Conservation (phyloP, 2,329 filamentous ascomycete genomes). For the Xylaria sp. region DNA sequence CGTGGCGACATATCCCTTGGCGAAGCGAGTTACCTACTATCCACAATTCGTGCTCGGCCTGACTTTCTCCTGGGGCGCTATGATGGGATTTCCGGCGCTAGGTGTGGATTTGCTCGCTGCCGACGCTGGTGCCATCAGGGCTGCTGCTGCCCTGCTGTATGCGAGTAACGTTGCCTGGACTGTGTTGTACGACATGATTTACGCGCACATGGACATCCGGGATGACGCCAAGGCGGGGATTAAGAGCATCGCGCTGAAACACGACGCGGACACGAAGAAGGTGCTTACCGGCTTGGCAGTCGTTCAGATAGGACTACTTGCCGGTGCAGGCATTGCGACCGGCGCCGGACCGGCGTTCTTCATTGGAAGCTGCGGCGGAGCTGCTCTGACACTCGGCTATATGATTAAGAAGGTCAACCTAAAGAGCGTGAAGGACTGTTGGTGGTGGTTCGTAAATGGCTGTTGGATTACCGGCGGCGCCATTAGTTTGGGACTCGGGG, state of each 20-base stretch:
- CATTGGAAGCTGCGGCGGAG: conserved; percentile 73
- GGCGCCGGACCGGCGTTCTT: conserved; percentile 78
- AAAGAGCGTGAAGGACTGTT: conserved; percentile 74
- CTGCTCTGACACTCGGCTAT: conserved; percentile 67
- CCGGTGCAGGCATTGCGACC: conserved; percentile 73
- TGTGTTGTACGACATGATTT: conserved; percentile 90
- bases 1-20: conserved; percentile 81
- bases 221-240: conserved; percentile 89
- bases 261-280: conserved; percentile 80
- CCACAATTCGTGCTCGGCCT: conserved; percentile 85
- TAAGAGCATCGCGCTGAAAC: conserved; percentile 86
- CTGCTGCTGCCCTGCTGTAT: conserved; percentile 77
- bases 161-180: conserved; percentile 87
- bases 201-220: conserved; percentile 90
- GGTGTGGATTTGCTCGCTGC: conserved; percentile 79
- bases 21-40: conserved; percentile 88
- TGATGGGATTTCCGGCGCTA: conserved; percentile 87
- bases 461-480: conserved; percentile 75
- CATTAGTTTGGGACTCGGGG: conserved; percentile 68
- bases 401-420: conserved; percentile 77
- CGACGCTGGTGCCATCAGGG: conserved; percentile 59
- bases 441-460: conserved; percentile 82
- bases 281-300: conserved; percentile 77
- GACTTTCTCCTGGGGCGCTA: conserved; percentile 89
- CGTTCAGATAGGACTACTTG: conserved; percentile 75